Conservation (phyloP, 257 asterid species). For the Vinca minor region DNA sequence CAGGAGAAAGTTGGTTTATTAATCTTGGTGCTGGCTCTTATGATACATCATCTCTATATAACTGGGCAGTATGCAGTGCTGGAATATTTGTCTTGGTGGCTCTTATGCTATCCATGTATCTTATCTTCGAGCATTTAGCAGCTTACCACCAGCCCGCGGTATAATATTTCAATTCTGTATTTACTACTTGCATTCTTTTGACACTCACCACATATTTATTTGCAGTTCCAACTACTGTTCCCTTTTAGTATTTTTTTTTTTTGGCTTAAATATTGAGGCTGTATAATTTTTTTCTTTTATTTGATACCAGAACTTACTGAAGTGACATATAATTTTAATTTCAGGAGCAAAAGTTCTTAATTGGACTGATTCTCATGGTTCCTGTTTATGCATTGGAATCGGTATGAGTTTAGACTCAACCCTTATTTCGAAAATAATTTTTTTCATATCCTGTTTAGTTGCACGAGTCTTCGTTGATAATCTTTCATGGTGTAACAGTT, state of each 20-base stretch:
- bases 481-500: slow-evolving; percentile 41
- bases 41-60: slow-evolving; percentile 41
- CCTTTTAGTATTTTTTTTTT: not conserved
- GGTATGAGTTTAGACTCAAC: slow-evolving; percentile 39
- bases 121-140: slow-evolving; percentile 83
- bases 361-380: slow-evolving; percentile 91
- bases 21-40: slow-evolving; percentile 25
- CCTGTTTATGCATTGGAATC: slow-evolving; percentile 98
- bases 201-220: not conserved
- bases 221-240: not conserved
- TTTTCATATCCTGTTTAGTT: not conserved
- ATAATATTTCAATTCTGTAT: not conserved
- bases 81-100: slow-evolving; percentile 72
- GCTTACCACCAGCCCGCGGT: slow-evolving; percentile 96
- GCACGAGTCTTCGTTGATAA: not conserved
- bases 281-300: not conserved
- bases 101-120: slow-evolving; percentile 68
- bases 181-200: not conserved
- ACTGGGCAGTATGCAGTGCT: slow-evolving; percentile 72
- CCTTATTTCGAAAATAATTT: not conserved
- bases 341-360: slow-evolving; percentile 95
- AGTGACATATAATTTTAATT: slow-evolving; percentile 20
- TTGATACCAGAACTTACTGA: slow-evolving; percentile 9
- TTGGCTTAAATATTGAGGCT: not conserved
- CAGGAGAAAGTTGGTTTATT: slow-evolving; percentile 34